A percentile compares a stretch with the other conserved stretches of the same genome.
phyloP scores from a whole-genome alignment of 768 basidiomycete species.

The Sarcomyxa edulis region DNA sequence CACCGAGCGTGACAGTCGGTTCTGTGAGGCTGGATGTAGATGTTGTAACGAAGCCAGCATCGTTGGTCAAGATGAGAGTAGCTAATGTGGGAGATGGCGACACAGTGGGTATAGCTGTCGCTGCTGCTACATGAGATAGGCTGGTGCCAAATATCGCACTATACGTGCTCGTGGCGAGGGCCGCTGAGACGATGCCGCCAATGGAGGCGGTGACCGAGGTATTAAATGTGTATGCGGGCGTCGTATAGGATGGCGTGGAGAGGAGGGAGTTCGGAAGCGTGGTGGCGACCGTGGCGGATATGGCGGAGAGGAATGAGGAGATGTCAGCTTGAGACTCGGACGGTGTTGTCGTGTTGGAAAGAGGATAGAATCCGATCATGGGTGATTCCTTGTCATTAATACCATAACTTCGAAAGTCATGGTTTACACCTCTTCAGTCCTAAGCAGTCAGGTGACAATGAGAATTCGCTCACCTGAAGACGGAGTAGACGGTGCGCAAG shows the following conservation, averaged over 20 bases:
- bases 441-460: not conserved
- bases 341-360: constrained; percentile 38
- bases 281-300: constrained; percentile 60
- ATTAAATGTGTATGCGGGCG: constrained; percentile 65
- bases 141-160: constrained; percentile 45
- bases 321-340: constrained; percentile 36
- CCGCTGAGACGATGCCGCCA: constrained; percentile 53
- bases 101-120: constrained; percentile 54
- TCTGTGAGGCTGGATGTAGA: constrained; percentile 42
- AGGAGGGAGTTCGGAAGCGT: constrained; percentile 69
- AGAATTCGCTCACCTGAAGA: constrained; percentile 53
- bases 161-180: constrained; percentile 72
- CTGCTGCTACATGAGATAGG: constrained; percentile 32
- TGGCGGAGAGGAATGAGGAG: constrained; percentile 50
- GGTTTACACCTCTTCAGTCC: too few species aligned
- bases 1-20: constrained; percentile 51
- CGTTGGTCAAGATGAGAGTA: constrained; percentile 55
- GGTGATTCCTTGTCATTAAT: constrained; percentile 72
- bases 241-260: constrained; percentile 56
- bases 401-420: constrained; percentile 51
- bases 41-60: constrained; percentile 47
- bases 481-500: constrained; percentile 69
- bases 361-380: constrained; percentile 70
- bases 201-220: constrained; percentile 51
- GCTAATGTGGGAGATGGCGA: constrained; percentile 41